Evolutionary conservation across 2,329 filamentous ascomycete species (phyloP).

Genomic region (Phaeosphaeriaceae sp.): DNA sequence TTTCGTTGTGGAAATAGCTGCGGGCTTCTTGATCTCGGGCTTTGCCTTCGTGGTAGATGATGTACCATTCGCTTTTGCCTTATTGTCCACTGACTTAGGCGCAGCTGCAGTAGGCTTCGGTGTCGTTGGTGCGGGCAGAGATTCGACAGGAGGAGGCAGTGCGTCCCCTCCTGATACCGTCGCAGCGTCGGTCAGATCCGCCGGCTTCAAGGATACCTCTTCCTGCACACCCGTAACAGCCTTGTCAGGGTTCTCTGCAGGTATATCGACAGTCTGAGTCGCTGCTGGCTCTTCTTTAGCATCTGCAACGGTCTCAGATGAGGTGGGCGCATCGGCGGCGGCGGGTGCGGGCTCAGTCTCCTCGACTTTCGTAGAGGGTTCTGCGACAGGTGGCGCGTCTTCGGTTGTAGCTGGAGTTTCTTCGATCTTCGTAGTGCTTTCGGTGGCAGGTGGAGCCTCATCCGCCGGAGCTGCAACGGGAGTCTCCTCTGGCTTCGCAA

Average conservation of each 20-base stretch:
- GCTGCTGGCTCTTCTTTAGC: slow-evolving; percentile 1
- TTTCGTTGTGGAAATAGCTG: slow-evolving; percentile 42
- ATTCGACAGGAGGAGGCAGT: slow-evolving; percentile 42
- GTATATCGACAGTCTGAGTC: slow-evolving; percentile 1
- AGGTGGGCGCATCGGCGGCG: neutral
- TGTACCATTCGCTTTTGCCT: slow-evolving; percentile 26
- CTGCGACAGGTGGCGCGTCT: neutral
- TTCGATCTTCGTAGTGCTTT: slow-evolving; percentile 4
- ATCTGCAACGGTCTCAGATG: slow-evolving; percentile 1
- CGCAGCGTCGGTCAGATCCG: slow-evolving; percentile 42
- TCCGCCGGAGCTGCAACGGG: neutral
- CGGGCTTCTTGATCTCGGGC: slow-evolving; percentile 38
- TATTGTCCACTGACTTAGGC: slow-evolving; percentile 20
- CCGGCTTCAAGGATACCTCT: slow-evolving; percentile 49
- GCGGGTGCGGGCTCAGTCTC: neutral
- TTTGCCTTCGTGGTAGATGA: slow-evolving; percentile 29
- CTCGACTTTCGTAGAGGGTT: neutral
- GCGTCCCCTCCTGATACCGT: slow-evolving; percentile 50
- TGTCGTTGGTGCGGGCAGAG: slow-evolving; percentile 12
- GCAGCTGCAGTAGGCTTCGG: slow-evolving; percentile 13
- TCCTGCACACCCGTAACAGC: slow-evolving; percentile 52
- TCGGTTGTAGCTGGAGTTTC: neutral
- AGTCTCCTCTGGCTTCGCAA: neutral
- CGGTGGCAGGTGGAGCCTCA: neutral
- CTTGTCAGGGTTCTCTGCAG: slow-evolving; percentile 53